Conservation (phyloP, 306 rosid species). For the Ammopiptanthus mongolicus region DNA sequence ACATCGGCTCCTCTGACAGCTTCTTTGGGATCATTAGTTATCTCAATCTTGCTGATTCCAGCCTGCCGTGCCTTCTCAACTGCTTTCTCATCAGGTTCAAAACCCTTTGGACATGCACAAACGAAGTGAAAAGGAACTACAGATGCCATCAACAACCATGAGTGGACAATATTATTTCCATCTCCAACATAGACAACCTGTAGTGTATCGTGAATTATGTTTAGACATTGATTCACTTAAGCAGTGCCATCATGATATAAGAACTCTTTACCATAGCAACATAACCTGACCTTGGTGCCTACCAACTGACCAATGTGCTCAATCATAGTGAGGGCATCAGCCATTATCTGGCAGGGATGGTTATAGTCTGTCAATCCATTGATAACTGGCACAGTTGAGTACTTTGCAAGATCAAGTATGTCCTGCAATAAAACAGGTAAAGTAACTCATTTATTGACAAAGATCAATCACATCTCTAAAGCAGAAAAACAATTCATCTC, state of each 20-base stretch:
- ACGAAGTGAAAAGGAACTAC: constrained; percentile 89
- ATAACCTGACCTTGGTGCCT: constrained; percentile 76
- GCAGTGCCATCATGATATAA: constrained; percentile 11
- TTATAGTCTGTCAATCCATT: constrained; percentile 98
- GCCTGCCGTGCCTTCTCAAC: constrained; percentile 74
- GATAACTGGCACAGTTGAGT: constrained; percentile 79
- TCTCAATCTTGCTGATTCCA: constrained; percentile 95
- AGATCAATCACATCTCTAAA: not conserved
- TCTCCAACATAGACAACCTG: constrained; percentile 98
- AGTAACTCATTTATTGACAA: not conserved
- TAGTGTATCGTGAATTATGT: not conserved
- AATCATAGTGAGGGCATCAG: constrained; percentile 92
- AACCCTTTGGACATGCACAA: constrained; percentile 88
- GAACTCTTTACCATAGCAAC: constrained; percentile 3
- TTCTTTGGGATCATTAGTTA: constrained; percentile 80
- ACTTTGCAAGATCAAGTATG: constrained; percentile 83
- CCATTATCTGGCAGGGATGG: constrained; percentile 97
- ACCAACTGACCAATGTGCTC: constrained; percentile 81
- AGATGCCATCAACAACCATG: constrained; percentile 91
- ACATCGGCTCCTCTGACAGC: constrained; percentile 91
- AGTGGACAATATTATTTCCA: constrained; percentile 96
- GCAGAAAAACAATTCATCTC: not conserved
- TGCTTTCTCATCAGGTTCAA: constrained; percentile 81
- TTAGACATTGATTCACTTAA: constrained; percentile 12
- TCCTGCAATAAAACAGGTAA: constrained; percentile 51